These are phyloP conservation scores for Schizosaccharomyces lindneri DNA, from an alignment of 805 yeast genomes.

Conservation along the genomic window DNA sequence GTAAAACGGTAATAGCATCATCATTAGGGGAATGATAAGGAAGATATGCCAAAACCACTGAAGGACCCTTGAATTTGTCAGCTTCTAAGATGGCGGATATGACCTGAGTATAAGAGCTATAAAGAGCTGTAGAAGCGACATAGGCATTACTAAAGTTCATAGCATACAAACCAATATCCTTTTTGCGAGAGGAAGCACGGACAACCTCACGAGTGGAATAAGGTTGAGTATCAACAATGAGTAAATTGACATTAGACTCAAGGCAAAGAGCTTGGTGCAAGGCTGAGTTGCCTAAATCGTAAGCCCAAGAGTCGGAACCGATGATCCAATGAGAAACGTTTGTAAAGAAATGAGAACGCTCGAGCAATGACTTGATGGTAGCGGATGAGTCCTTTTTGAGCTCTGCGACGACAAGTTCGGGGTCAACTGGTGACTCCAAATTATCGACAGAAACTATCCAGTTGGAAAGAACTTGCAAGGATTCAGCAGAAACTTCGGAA, in stretches of 20 bases:
- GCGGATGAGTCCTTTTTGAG: slow-evolving; percentile 15
- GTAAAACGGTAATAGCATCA: slow-evolving; percentile 45
- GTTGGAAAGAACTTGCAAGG: slow-evolving; percentile 33
- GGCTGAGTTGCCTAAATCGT: slow-evolving; percentile 77
- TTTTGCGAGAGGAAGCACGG: slow-evolving; percentile 29
- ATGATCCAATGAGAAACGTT: slow-evolving; percentile 50
- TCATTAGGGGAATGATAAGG: slow-evolving; percentile 39
- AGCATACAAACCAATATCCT: slow-evolving; percentile 82
- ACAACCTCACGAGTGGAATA: slow-evolving; percentile 17
- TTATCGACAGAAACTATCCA: slow-evolving; percentile 32
- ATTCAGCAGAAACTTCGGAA: slow-evolving; percentile 21
- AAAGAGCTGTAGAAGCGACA: slow-evolving; percentile 84
- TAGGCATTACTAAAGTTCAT: slow-evolving; percentile 77
- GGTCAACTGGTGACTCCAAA: slow-evolving; percentile 11
- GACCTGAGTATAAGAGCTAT: slow-evolving; percentile 80
- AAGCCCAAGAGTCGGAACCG: slow-evolving; percentile 90
- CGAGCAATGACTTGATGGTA: slow-evolving; percentile 23
- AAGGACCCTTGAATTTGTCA: slow-evolving; percentile 70
- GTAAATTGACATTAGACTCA: slow-evolving; percentile 54
- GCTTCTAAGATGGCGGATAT: slow-evolving; percentile 77
- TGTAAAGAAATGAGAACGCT: slow-evolving; percentile 19
- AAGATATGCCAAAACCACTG: slow-evolving; percentile 69
- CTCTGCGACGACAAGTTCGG: slow-evolving; percentile 14
- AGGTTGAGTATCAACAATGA: slow-evolving; percentile 72
- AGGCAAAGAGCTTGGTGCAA: slow-evolving; percentile 62